Base-by-base conservation (phyloP, 306 rosid genomes). In the Inga oerstediana region DNA sequence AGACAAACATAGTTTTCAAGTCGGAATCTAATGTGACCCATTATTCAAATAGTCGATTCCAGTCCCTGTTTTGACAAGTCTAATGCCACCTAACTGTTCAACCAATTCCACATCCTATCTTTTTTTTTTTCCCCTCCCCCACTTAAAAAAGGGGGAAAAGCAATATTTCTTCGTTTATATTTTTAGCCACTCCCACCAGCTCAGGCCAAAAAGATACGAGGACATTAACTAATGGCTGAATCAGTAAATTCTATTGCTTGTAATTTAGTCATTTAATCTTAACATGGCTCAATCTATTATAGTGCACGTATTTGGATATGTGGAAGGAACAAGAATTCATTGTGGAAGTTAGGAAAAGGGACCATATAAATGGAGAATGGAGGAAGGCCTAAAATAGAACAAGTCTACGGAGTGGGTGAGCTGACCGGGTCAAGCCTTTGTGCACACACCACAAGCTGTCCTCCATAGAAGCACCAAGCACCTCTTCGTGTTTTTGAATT, bases 61-160 rank as follows among this genome's bases (percentile, higher is more conserved):
- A 35, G 80, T 85, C 80, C 48, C 76, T 79, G 24, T 85, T 85
- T 85, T 85, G 88, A 85, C 85, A 76, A 81, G 82, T 81, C 88
- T 68, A 77, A 52, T 81, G 80, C 83, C 35, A 85, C 85, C 88
- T 77, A 81, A 77, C 85, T 41, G 39, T 22, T 9, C 41, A 12
- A 59, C 66, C 71, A 22, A 7, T 68, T 68, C 74, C n/a, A 19
- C 16, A 49, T 35, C 54, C 54, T 49, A 12, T 19, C 22, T 10
- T 10, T 12, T 71, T n/a, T n/a, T 2, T 11, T 0, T 27, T 27
- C 0, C 0, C 27, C 27, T 17, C 59, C 13, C n/a, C n/a, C 20
- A 2, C 59, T 16, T 17, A 1, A 15, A 17, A 52, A 5, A 16
- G 0, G 54, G 16, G 1, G 0, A 49, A 4, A 51, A 16, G 20